These are phyloP conservation scores for Crotalaria pallida DNA, from an alignment of 306 rosid species.

Conservation along the genomic window DNA sequence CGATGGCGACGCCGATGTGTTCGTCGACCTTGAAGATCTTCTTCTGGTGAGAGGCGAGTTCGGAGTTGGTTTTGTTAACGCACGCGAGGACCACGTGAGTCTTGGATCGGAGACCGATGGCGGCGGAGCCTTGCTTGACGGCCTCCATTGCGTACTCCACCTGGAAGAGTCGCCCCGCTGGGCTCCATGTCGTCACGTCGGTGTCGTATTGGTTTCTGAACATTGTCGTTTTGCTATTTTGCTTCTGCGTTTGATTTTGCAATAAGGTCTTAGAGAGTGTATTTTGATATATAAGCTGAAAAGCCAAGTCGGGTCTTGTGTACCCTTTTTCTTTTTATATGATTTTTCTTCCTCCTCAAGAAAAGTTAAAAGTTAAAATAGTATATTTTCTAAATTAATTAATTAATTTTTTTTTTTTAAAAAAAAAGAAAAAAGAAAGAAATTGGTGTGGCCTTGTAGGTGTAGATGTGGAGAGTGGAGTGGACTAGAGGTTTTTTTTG, in stretches of 20 bases:
- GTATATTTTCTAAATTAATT: too few relatives aligned
- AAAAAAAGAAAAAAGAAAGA: too few relatives aligned
- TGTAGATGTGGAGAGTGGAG: too few relatives aligned
- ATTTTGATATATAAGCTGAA: not conserved
- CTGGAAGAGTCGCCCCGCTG: slow-evolving; percentile 89
- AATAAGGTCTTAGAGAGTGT: too few relatives aligned
- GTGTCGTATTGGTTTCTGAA: slow-evolving; percentile 90
- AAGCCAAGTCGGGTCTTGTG: not conserved
- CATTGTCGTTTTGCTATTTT: slow-evolving; percentile 30
- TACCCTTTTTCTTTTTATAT: not conserved
- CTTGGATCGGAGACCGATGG: slow-evolving; percentile 95
- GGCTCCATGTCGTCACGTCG: slow-evolving; percentile 93
- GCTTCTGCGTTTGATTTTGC: not conserved
- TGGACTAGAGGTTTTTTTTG: too few relatives aligned
- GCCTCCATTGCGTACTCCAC: slow-evolving; percentile 99
- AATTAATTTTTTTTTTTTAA: too few relatives aligned
- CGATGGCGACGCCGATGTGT: slow-evolving; percentile 96
- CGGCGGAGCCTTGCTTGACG: slow-evolving; percentile 94
- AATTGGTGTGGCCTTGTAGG: too few relatives aligned
- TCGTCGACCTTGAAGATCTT: slow-evolving; percentile 98
- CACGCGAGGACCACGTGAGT: slow-evolving; percentile 87
- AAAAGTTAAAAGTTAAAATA: not conserved
- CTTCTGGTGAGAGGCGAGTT: slow-evolving; percentile 96
- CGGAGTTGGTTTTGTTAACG: slow-evolving; percentile 87
- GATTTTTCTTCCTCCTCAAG: not conserved